A percentile compares a stretch with the other conserved stretches of the same genome.
phyloP scores from a whole-genome alignment of 2,329 filamentous ascomycete genomes.

The Diaporthe australafricana region DNA sequence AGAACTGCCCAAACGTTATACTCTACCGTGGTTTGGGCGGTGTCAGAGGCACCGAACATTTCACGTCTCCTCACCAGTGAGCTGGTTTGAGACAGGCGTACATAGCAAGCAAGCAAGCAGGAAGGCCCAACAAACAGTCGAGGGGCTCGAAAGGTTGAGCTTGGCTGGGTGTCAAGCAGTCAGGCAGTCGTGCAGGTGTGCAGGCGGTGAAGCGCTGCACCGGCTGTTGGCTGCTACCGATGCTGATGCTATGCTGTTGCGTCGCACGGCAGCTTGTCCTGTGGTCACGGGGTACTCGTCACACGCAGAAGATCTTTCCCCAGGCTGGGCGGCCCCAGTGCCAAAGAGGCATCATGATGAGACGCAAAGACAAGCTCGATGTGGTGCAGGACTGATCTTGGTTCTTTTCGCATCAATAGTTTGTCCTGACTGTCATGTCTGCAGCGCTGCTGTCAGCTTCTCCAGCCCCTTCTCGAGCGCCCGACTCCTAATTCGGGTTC shows the following conservation, averaged over 20 bases:
- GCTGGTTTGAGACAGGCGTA: too few relatives aligned
- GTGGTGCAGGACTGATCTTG: too few relatives aligned
- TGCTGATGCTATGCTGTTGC: neutral
- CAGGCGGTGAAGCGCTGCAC: constrained; percentile 16
- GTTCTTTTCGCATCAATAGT: neutral
- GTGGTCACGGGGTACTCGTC: constrained; percentile 20
- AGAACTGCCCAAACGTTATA: constrained; percentile 66
- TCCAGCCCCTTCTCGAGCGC: neutral
- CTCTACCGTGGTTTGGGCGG: constrained; percentile 75
- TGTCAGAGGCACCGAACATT: constrained; percentile 87
- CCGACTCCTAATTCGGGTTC: neutral
- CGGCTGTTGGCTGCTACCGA: constrained; percentile 13
- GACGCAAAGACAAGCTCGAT: neutral
- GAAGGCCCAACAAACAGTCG: neutral
- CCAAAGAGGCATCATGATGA: constrained; percentile 15
- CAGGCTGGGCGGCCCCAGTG: constrained; percentile 4
- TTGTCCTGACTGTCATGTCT: neutral
- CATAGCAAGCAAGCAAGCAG: too few relatives aligned
- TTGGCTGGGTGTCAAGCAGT: neutral
- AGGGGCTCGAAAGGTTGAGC: neutral
- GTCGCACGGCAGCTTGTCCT: constrained; percentile 17
- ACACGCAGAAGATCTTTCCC: constrained; percentile 23
- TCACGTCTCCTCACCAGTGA: neutral
- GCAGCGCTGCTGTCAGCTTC: neutral
- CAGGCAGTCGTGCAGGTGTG: neutral